Evolutionary conservation across 345 rosid genomes (phyloP), one percentile per base, ranked within the genome.

Genomic region (Excoecaria cochinchinensis): DNA sequence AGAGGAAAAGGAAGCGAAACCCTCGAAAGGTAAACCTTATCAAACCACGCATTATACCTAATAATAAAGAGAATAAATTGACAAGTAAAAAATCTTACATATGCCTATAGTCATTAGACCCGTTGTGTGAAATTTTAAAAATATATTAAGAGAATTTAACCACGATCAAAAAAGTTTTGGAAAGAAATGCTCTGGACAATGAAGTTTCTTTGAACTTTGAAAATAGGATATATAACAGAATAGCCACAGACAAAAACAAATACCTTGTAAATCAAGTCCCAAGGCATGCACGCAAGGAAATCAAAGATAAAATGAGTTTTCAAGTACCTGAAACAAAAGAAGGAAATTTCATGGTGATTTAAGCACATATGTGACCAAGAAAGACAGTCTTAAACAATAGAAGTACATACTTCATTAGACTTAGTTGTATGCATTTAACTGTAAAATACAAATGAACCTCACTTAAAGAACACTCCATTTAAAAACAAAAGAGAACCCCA

Each of bases 191-290:
- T 21, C 31, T n/a, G 22, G 60, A 40, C 48, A 17, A 39, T 39
- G 4, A 64, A 64, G 11, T 38, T 42, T 39, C 69, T 21, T 13
- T 5, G 15, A 21, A 67, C 8, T 66, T 67, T 42, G 3, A 22
- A 4, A 44, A 67, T 44, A 12, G 15, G 24, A 25, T 15, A 38
- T 51, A 24, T 9, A n/a, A 22, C 12, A 58, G n/a, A 65, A 55
- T 24, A 14, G 1, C 24, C 38, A 9, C 12, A 10, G 9, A 72
- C 63, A 19, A 44, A 76, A 74, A 59, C 8, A 51, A 67, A 59
- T 89, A 93, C 97, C 94, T 86, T 87, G 83, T 87, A 91, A 69
- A 91, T 93, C 31, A 86, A 11, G 76, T 91, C 97, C 98, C 98
- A 93, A 51, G 98, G 98, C 82, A 91, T 51, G 72, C 98, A 93